Conservation (phyloP, 257 asterid genomes). For the Solanum megistacrolobum region DNA sequence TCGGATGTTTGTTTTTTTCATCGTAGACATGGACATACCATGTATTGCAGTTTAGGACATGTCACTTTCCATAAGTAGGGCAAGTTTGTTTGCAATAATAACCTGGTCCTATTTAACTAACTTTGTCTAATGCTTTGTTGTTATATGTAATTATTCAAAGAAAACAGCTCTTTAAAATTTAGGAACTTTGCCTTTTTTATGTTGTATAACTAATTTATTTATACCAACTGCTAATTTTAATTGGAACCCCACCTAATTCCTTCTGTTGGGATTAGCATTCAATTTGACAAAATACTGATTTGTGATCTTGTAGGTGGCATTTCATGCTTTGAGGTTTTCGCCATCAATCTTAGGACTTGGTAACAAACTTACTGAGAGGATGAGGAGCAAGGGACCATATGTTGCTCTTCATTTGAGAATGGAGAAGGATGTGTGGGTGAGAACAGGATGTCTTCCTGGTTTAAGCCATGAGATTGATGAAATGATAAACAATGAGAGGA, state of each 20-base stretch:
- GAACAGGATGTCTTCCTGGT: slow-evolving; percentile 94
- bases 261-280: background rate
- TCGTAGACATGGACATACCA: background rate
- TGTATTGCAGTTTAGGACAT: background rate
- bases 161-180: background rate
- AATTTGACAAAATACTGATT: background rate
- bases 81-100: background rate
- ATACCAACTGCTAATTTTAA: background rate
- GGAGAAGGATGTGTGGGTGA: slow-evolving; percentile 97
- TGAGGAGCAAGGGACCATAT: slow-evolving; percentile 85
- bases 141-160: background rate
- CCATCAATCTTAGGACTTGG: slow-evolving; percentile 60
- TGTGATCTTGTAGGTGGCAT: slow-evolving; percentile 58
- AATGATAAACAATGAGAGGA: slow-evolving; percentile 65
- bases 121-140: background rate
- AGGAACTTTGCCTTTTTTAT: background rate
- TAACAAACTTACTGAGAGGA: slow-evolving; percentile 55
- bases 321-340: slow-evolving; percentile 70
- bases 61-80: background rate
- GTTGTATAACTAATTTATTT: background rate
- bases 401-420: slow-evolving; percentile 86
- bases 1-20: background rate
- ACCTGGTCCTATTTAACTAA: background rate
- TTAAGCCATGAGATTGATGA: slow-evolving; percentile 46
- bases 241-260: background rate